Evolutionary conservation across 805 yeast genomes (phyloP).

Genomic region (Candida fluviatilis): DNA sequence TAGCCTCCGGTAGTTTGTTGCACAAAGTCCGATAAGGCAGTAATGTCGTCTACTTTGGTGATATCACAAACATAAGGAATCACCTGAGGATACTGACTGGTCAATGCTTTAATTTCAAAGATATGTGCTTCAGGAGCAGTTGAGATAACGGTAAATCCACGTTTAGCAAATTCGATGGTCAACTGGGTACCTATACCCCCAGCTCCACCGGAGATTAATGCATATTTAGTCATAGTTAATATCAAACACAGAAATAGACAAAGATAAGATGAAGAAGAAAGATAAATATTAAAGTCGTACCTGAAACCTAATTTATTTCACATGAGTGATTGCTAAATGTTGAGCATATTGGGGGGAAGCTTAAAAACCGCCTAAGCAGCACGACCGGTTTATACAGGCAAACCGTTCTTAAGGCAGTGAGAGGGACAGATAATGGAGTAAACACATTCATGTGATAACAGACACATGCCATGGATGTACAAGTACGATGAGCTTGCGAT

Average conservation of each 20-base stretch:
- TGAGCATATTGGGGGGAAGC: no score
- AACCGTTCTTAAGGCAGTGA: no score
- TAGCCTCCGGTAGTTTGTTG: conserved; percentile 25
- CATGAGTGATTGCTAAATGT: no score
- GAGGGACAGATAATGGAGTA: no score
- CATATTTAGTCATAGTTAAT: conserved; percentile 18
- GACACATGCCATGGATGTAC: no score
- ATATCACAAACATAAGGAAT: conserved; percentile 35
- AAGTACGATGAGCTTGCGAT: no score
- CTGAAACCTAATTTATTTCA: no score
- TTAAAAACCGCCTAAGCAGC: no score
- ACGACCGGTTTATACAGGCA: no score
- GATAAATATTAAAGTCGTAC: no score
- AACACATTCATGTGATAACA: no score
- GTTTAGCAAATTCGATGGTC: conserved; percentile 40
- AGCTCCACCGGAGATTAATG: conserved; percentile 50
- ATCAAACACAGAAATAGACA: background rate
- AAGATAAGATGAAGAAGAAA: background rate
- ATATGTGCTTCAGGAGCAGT: conserved; percentile 51
- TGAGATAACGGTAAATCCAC: conserved; percentile 57
- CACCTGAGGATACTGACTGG: conserved; percentile 13
- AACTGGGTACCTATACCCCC: conserved; percentile 47
- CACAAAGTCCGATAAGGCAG: conserved; percentile 17
- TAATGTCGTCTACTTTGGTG: conserved; percentile 24
- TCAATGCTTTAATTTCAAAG: conserved; percentile 47